Conservation (phyloP, 2,329 filamentous ascomycete species). For the Aspergillus fructus region DNA sequence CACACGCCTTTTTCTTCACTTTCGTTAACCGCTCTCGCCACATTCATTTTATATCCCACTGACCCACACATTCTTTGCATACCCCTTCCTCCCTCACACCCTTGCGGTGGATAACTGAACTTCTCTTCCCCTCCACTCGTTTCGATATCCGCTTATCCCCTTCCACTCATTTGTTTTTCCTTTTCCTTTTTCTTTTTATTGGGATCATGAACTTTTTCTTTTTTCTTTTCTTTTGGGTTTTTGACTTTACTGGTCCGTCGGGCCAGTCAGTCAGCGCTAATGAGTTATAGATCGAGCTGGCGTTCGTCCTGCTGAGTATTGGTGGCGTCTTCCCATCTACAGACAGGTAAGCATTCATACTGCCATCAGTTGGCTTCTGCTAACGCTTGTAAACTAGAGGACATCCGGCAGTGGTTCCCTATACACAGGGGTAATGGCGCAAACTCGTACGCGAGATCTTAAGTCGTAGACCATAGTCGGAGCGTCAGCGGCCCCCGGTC, state of each 20-base stretch:
- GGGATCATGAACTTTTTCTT: background rate
- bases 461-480: conserved; percentile 9
- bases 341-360: conserved; percentile 12
- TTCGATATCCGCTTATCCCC: background rate
- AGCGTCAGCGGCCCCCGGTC: conserved; percentile 10
- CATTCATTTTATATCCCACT: conserved; percentile 4
- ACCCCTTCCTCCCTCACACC: background rate
- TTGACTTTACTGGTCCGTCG: conserved; percentile 12
- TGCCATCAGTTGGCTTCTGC: background rate
- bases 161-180: background rate
- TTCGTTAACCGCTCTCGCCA: conserved; percentile 4
- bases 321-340: conserved; percentile 11
- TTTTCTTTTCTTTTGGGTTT: background rate
- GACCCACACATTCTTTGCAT: background rate
- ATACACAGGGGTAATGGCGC: conserved; percentile 17
- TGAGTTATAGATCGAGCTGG: conserved; percentile 17
- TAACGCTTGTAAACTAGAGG: conserved; percentile 5
- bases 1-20: background rate
- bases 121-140: background rate
- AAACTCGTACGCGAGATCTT: conserved; percentile 14
- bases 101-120: background rate
- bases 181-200: background rate
- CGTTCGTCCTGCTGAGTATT: conserved; percentile 20
- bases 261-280: conserved; percentile 20
- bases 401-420: conserved; percentile 12